These are phyloP conservation scores for Sporothrix brasiliensis DNA, from an alignment of 2,329 filamentous ascomycete species.

Conservation along the genomic window DNA sequence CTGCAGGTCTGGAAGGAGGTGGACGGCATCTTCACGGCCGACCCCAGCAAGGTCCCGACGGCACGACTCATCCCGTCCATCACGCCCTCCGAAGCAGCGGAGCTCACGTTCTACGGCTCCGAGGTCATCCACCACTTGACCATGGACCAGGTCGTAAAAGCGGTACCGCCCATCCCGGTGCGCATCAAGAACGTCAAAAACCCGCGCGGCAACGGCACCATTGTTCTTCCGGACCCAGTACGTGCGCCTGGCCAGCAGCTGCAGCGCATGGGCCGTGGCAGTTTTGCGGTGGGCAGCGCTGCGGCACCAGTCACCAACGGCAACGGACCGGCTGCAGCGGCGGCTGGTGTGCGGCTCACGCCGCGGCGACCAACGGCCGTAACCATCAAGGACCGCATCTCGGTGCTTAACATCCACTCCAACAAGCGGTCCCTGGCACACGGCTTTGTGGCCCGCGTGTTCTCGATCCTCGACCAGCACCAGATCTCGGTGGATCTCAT, in stretches of 20 bases:
- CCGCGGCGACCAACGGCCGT: constrained; percentile 83
- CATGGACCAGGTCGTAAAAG: constrained; percentile 93
- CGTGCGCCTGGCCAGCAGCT: constrained; percentile 61
- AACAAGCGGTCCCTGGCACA: constrained; percentile 96
- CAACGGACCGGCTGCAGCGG: not conserved
- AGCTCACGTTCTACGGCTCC: constrained; percentile 90
- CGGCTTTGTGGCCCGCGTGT: constrained; percentile 93
- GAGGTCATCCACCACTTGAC: constrained; percentile 99
- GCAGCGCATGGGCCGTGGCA: constrained; percentile 45
- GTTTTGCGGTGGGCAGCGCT: constrained; percentile 21
- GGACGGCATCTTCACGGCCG: constrained; percentile 63
- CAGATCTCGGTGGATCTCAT: constrained; percentile 93
- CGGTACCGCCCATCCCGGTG: constrained; percentile 76
- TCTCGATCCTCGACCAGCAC: constrained; percentile 84
- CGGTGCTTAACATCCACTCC: constrained; percentile 96
- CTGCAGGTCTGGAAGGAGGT: constrained; percentile 99
- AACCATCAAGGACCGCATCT: constrained; percentile 95
- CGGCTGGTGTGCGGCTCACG: constrained; percentile 52
- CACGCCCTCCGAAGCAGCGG: constrained; percentile 91
- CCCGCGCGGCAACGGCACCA: constrained; percentile 74
- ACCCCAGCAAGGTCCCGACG: constrained; percentile 87
- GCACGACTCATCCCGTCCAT: constrained; percentile 87
- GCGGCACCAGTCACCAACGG: constrained; percentile 1
- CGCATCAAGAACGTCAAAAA: constrained; percentile 94
- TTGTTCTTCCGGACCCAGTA: constrained; percentile 75